Evolutionary conservation across 2,329 filamentous ascomycete species (phyloP), one percentile per base, ranked within the genome.

Genomic region (Ceratocystis alfenasii): DNA sequence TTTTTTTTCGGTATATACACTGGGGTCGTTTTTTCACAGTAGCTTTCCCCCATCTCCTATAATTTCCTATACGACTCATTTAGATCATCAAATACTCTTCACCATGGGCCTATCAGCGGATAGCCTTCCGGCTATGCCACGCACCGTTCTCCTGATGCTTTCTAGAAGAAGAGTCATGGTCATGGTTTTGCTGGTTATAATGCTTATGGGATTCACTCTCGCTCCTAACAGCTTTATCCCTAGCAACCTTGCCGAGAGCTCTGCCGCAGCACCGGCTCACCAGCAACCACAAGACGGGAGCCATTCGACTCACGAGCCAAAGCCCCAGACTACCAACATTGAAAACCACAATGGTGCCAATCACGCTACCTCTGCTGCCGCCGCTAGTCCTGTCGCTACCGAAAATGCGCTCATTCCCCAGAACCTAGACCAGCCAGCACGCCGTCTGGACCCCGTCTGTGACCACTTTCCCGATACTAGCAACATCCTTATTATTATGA

Each of bases 401-500:
- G 64, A 41, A 22, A 36, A 28, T 25, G 15, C 65, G 36, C 64
- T 69, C 2, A 36, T 64, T 12, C 48, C 63, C 15, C 48, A 63
- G 28, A 67, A 63, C 7, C 53, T 68, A 5, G 66, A 68, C 55
- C 66, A 68, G 60, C 69, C 69, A 2, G 70, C 67, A 64, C 69
- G 65, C 6, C 68, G 66, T 30, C 66, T 65, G 61, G 72, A 74
- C 48, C 70, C 72, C 55, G 63, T 73, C 4, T 78, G 77, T 72
- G 73, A 72, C 25, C 68, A 70, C 60, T 77, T 80, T 61, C 77
- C 78, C 10, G 75, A 79, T 66, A 77, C 76, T 10, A 77, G 77
- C 57, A 76, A 77, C 68, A 74, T 81, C 44, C 73, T 80, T 33
- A 73, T 84, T 30, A 73, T 84, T 60, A 78, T 85, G 73, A 84